Conservation (phyloP, 108 stramenopile genomes). For the Nitzschia putrida region DNA sequence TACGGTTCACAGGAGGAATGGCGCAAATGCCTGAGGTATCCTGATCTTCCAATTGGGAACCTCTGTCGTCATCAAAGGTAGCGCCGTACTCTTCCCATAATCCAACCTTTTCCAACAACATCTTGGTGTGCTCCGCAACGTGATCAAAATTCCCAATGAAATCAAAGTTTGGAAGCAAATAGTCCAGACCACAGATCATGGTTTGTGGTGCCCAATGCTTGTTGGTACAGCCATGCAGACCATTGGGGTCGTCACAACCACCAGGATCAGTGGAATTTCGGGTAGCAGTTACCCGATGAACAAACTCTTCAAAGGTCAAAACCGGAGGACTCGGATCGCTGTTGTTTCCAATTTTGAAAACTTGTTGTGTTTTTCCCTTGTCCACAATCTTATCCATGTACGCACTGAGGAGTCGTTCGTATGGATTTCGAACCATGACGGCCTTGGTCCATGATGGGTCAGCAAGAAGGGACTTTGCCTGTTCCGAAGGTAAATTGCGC, state of each 20-base stretch:
- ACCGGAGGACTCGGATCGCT: constrained; percentile 1
- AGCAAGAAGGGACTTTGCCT: constrained; percentile 29
- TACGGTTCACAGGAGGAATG: no score
- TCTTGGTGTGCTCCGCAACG: constrained; percentile 37
- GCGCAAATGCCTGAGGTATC: no score
- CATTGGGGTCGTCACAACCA: constrained; percentile 22
- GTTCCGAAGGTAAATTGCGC: constrained; percentile 15
- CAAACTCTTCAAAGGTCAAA: constrained; percentile 48
- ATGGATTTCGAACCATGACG: constrained; percentile 51
- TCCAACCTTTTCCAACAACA: constrained; percentile 45
- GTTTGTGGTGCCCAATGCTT: constrained; percentile 55
- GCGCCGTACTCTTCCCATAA: constrained; percentile 54
- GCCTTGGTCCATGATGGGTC: constrained; percentile 47
- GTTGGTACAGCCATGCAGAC: constrained; percentile 43
- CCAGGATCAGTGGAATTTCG: background rate
- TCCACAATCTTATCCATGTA: constrained; percentile 39
- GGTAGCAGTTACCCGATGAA: constrained; percentile 17
- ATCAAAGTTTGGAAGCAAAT: constrained; percentile 45
- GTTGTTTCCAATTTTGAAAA: constrained; percentile 6
- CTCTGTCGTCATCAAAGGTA: constrained; percentile 8
- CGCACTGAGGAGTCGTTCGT: constrained; percentile 42
- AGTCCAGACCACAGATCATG: constrained; percentile 43
- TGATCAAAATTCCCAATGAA: constrained; percentile 51
- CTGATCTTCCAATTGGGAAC: no score
- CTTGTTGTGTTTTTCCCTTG: background rate